These are phyloP conservation scores for Gomphus bonarii DNA, from an alignment of 1,284 basidiomycete genomes.

Conservation along the genomic window DNA sequence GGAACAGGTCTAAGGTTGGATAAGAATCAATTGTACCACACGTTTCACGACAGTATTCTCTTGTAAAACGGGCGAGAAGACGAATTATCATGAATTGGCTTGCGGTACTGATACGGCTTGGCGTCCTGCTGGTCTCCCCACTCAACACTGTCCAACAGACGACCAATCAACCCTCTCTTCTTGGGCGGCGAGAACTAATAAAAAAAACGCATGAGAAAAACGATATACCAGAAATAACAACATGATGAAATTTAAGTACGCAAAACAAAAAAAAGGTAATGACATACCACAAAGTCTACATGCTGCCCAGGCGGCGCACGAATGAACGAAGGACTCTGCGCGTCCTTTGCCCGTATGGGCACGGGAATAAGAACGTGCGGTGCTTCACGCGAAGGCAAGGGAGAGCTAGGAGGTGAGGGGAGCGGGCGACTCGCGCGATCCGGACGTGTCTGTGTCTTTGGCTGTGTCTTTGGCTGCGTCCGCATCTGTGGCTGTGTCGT, in stretches of 20 bases:
- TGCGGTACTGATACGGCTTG: constrained; percentile 5
- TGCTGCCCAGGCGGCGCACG: constrained; percentile 6
- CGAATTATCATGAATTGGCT: not conserved
- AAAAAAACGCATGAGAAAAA: not conserved
- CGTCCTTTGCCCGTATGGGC: constrained; percentile 6
- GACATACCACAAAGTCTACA: constrained; percentile 7
- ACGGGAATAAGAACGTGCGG: constrained; percentile 7
- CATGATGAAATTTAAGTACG: too few relatives aligned
- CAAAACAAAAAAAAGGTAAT: not conserved
- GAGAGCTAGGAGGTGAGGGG: not conserved
- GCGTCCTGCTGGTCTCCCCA: constrained; percentile 4
- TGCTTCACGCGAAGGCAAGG: not conserved
- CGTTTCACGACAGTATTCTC: constrained; percentile 3
- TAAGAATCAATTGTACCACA: too few relatives aligned
- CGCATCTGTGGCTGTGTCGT: not conserved
- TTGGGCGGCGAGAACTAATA: constrained; percentile 7
- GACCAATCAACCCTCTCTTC: constrained; percentile 5
- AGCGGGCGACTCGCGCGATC: not conserved
- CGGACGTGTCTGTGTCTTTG: not conserved
- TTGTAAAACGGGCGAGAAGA: constrained; percentile 8
- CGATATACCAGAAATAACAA: not conserved
- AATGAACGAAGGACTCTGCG: constrained; percentile 5
- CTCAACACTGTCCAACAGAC: constrained; percentile 6
- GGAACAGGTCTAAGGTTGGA: too few relatives aligned
- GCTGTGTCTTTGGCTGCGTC: too few relatives aligned